Evolutionary conservation across 2,329 filamentous ascomycete genomes (phyloP).

Genomic region (Sclerotinia subarctica): DNA sequence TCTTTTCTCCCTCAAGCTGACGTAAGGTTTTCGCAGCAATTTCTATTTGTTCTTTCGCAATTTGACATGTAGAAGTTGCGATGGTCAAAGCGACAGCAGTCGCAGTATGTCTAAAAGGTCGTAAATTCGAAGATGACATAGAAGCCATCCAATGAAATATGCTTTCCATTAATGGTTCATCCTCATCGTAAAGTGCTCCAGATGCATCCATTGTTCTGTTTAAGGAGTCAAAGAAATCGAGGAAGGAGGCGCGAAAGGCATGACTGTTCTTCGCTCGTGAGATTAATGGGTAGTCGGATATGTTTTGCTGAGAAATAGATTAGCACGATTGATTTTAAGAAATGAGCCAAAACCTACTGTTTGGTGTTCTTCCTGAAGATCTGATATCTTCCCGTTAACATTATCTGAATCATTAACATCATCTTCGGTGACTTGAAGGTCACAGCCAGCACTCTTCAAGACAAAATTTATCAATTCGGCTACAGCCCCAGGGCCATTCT

Average conservation of each 20-base stretch:
- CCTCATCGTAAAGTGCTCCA: constrained; percentile 71
- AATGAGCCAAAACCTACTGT: constrained; percentile 52
- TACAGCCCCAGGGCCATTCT: constrained; percentile 53
- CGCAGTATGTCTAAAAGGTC: constrained; percentile 91
- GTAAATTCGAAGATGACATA: constrained; percentile 82
- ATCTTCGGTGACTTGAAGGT: constrained; percentile 71
- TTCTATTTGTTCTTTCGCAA: constrained; percentile 68
- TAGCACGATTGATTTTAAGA: constrained; percentile 1
- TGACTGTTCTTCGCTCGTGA: constrained; percentile 73
- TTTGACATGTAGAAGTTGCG: constrained; percentile 70
- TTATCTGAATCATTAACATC: constrained; percentile 91
- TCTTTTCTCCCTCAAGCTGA: constrained; percentile 74
- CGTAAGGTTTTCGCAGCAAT: constrained; percentile 73
- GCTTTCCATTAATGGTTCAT: constrained; percentile 74
- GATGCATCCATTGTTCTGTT: constrained; percentile 77
- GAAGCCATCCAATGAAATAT: constrained; percentile 84
- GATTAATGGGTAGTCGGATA: constrained; percentile 88
- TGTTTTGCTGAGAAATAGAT: constrained; percentile 55
- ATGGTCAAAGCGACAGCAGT: constrained; percentile 81
- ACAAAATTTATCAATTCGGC: constrained; percentile 65
- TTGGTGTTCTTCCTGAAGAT: constrained; percentile 86
- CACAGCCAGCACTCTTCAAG: constrained; percentile 72
- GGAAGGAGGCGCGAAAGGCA: constrained; percentile 73
- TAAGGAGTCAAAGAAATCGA: constrained; percentile 75
- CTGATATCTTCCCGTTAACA: constrained; percentile 70